Evolutionary conservation across 2,329 filamentous ascomycete genomes (phyloP), one percentile per base, ranked within the genome.

Genomic region (Aureobasidium namibiae): DNA sequence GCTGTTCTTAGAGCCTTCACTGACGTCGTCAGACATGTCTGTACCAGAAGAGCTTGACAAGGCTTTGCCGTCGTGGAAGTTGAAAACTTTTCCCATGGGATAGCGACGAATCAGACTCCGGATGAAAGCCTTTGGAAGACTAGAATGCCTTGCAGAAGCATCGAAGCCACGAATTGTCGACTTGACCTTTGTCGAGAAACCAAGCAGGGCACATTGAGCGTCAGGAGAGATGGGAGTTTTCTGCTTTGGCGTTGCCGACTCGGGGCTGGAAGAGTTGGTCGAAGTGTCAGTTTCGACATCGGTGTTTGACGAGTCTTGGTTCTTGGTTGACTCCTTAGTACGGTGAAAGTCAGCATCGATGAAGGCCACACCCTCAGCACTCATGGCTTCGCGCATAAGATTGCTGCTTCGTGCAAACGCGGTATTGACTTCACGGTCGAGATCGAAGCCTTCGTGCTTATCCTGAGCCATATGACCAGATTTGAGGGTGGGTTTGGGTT

Each of bases 381-480:
- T 67, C 10, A 81, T 64, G 24, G 76, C 75, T 56, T 79, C 74
- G 1, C 74, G 71, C 7, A 81, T 69, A 0, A 80, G 65, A 39
- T 78, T 76, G 2, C 76, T 75, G 1, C 78, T 77, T 24, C 77
- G 70, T 16, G 70, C 69, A 59, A 80, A 79, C 4, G 75, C 73
- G 65, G 46, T 34, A 3, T 52, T 53, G 23, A 60, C 44, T 16
- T 61, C 62, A 18, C 46, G 34, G 10, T 34, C 34, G 2, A 63
- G 53, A 33, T 62, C 60, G 23, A 63, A 63, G 13, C 26, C 39
- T 36, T 59, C 57, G 23, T 50, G 39, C 13, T 59, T 59, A 39
- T 74, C 73, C 1, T 70, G 38, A 65, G 63, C 31, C 24, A 57
- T 7, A 11, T 48, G 54, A 10, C 54, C 54, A 23, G 54, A 10